Evolutionary conservation across 148 eudicot species (phyloP).

Genomic region (Arctostaphylos glauca): DNA sequence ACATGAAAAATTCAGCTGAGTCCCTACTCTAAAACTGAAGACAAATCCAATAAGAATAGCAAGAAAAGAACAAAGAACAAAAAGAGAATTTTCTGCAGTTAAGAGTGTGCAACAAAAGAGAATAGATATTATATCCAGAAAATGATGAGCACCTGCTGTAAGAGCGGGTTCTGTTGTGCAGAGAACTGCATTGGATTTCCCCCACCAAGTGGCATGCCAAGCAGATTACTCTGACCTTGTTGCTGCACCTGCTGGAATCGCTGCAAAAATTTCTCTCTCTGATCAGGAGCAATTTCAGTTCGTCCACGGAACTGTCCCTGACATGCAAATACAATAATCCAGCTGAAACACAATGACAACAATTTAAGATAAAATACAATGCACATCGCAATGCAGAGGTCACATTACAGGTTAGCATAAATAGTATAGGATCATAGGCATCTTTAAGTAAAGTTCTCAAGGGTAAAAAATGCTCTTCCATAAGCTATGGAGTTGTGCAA

Average conservation of each 20-base stretch:
- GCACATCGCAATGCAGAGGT: neutral
- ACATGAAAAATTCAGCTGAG: neutral
- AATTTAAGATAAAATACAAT: neutral
- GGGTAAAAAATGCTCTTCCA: neutral
- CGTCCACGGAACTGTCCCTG: slow-evolving; percentile 89
- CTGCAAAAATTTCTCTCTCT: slow-evolving; percentile 86
- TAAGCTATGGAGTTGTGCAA: neutral
- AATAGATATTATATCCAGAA: neutral
- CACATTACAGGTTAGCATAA: neutral
- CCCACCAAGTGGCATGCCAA: slow-evolving; percentile 73
- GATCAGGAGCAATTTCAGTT: slow-evolving; percentile 96
- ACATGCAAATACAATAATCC: slow-evolving; percentile 10
- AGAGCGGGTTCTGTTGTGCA: slow-evolving; percentile 68
- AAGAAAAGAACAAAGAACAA: neutral
- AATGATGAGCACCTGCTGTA: slow-evolving; percentile 66
- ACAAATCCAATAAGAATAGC: slow-evolving; percentile 5
- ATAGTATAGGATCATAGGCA: neutral
- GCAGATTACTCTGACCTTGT: slow-evolving; percentile 78
- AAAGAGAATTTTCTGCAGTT: neutral
- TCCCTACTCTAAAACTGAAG: neutral
- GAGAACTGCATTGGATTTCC: slow-evolving; percentile 75
- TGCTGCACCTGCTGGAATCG: slow-evolving; percentile 83
- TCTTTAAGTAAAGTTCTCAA: neutral
- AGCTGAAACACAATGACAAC: slow-evolving; percentile 3
- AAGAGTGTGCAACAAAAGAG: neutral